Conservation (phyloP, 2,329 filamentous ascomycete genomes). For the Fusarium pseudocircinatum region DNA sequence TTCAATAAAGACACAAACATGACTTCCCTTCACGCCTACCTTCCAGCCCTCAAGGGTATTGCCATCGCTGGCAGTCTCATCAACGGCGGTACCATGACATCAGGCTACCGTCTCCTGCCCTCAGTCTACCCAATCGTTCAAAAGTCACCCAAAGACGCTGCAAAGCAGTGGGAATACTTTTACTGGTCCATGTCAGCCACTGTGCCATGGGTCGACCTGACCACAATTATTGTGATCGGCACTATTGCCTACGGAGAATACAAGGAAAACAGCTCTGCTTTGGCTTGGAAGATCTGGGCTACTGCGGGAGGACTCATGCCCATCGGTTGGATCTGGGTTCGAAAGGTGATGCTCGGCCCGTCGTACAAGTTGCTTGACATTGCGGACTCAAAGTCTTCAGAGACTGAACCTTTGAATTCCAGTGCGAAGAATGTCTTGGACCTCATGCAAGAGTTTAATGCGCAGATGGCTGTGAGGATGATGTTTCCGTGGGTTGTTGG, state of each 20-base stretch:
- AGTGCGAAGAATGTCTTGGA: background rate
- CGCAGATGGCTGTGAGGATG: conserved; percentile 30
- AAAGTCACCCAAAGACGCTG: conserved; percentile 25
- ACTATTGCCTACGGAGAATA: conserved; percentile 3
- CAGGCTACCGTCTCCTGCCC: conserved; percentile 28
- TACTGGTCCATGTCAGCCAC: conserved; percentile 33
- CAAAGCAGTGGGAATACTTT: conserved; percentile 32
- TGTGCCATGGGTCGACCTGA: conserved; percentile 22
- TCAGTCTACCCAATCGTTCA: conserved; percentile 19
- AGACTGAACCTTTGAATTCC: background rate
- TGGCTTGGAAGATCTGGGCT: conserved; percentile 4
- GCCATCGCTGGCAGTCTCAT: conserved; percentile 31
- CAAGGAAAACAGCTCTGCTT: background rate
- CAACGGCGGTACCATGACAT: conserved; percentile 33
- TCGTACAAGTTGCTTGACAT: background rate
- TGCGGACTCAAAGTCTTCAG: background rate
- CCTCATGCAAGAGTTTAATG: conserved; percentile 26
- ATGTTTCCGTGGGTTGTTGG: conserved; percentile 35
- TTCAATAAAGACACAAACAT: background rate
- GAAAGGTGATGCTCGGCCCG: background rate
- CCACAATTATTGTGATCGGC: conserved; percentile 25
- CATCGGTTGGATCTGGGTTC: background rate
- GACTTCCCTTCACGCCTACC: conserved; percentile 3
- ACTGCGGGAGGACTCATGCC: background rate
- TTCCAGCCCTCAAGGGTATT: conserved; percentile 20